phyloP scores from a whole-genome alignment of 306 rosid species.

The Geum urbanum region DNA sequence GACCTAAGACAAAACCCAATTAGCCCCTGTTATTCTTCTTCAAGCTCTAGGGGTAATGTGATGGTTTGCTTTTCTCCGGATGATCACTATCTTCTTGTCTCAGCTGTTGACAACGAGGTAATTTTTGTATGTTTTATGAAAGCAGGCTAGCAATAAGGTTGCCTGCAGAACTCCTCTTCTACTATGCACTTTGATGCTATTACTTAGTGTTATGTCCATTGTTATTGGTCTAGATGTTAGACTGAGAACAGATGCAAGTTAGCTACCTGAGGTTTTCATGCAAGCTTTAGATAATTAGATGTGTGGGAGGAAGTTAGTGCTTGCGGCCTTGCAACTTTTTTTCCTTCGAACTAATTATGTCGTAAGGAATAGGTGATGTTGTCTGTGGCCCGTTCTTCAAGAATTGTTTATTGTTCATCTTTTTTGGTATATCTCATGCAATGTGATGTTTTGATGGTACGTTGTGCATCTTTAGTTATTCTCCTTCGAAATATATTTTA shows the following conservation, averaged over 20 bases:
- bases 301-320: background rate
- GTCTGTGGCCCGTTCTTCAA: background rate
- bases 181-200: background rate
- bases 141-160: background rate
- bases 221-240: background rate
- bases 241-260: too few relatives aligned
- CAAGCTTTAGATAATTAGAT: background rate
- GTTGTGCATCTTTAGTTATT: background rate
- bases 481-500: background rate
- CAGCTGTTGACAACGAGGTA: slow-evolving; percentile 89
- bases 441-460: background rate
- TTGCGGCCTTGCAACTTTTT: background rate
- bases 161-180: background rate
- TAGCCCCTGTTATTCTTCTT: slow-evolving; percentile 62
- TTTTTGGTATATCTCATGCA: slow-evolving; percentile 1
- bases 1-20: slow-evolving; percentile 79
- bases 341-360: background rate
- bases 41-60: slow-evolving; percentile 78
- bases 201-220: background rate
- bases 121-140: slow-evolving; percentile 6
- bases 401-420: background rate
- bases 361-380: background rate
- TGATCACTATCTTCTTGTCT: slow-evolving; percentile 73
- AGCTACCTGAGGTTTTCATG: slow-evolving; percentile 9
- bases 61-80: slow-evolving; percentile 95